phyloP scores from a whole-genome alignment of 805 yeast species.

The Saturnispora zaruensis region DNA sequence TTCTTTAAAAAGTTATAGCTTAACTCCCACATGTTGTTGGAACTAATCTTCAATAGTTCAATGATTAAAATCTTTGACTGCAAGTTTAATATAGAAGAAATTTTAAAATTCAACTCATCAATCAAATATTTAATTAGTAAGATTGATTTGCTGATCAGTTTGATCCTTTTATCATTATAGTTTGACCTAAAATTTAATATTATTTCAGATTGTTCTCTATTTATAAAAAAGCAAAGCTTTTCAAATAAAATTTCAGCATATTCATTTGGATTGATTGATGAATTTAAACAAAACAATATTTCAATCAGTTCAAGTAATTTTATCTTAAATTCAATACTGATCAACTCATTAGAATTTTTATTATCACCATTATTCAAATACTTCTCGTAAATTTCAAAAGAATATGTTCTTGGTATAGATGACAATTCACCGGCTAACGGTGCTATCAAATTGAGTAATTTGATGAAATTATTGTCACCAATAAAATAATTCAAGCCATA shows the following conservation, averaged over 20 bases:
- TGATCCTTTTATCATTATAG: slow-evolving; percentile 30
- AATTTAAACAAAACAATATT: slow-evolving; percentile 21
- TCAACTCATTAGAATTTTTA: slow-evolving; percentile 29
- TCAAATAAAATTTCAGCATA: slow-evolving; percentile 6
- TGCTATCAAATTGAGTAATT: slow-evolving; percentile 35
- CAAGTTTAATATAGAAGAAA: slow-evolving; percentile 21
- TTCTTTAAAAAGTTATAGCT: slow-evolving; percentile 20
- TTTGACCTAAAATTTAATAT: slow-evolving; percentile 37
- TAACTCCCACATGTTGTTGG: slow-evolving; percentile 23
- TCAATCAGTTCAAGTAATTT: slow-evolving; percentile 44
- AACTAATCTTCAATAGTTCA: slow-evolving; percentile 25
- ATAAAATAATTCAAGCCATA: slow-evolving; percentile 46
- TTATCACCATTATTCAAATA: slow-evolving; percentile 14
- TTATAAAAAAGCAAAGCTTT: slow-evolving; percentile 25
- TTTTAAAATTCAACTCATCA: slow-evolving; percentile 19
- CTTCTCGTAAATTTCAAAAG: slow-evolving; percentile 20
- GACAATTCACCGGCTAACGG: slow-evolving; percentile 23
- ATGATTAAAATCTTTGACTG: slow-evolving; percentile 26
- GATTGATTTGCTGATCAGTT: slow-evolving; percentile 34
- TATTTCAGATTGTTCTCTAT: slow-evolving; percentile 41
- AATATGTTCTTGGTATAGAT: slow-evolving; percentile 20
- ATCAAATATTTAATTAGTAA: slow-evolving; percentile 30
- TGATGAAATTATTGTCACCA: slow-evolving; percentile 42
- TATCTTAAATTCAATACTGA: slow-evolving; percentile 35
- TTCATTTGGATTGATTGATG: slow-evolving; percentile 2